A percentile compares a stretch with the other conserved stretches of the same genome.
Conservation (phyloP, 495 filamentous ascomycete species). For the Tuber calosporum region DNA sequence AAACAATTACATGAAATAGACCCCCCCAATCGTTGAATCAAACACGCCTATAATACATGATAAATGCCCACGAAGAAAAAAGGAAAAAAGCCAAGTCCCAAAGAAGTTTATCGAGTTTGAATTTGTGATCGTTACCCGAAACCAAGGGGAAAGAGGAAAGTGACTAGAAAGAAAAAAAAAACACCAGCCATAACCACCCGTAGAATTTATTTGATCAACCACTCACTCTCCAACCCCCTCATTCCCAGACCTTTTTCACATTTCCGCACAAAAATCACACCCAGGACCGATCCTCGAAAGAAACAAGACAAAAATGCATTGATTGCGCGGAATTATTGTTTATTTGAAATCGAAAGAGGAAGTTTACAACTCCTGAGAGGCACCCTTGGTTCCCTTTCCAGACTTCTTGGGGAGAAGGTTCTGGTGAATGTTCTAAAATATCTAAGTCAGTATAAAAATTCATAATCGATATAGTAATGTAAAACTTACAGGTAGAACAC, state of each 20-base stretch:
- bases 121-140: slow-evolving; percentile 37
- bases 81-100: slow-evolving; percentile 35
- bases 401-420: slow-evolving; percentile 42
- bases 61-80: slow-evolving; percentile 26
- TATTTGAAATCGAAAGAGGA: slow-evolving; percentile 31
- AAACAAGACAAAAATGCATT: neutral
- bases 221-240: slow-evolving; percentile 22
- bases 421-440: slow-evolving; percentile 35
- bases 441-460: neutral
- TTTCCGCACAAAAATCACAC: slow-evolving; percentile 2
- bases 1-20: slow-evolving; percentile 37
- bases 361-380: slow-evolving; percentile 41
- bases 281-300: neutral
- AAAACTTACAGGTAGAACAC: slow-evolving; percentile 66
- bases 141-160: slow-evolving; percentile 18
- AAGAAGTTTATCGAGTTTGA: slow-evolving; percentile 37
- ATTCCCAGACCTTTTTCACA: slow-evolving; percentile 2
- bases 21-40: slow-evolving; percentile 34
- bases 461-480: slow-evolving; percentile 39
- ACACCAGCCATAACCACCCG: slow-evolving; percentile 39
- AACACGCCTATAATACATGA: slow-evolving; percentile 39
- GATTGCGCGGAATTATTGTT: neutral
- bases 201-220: slow-evolving; percentile 33
- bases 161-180: slow-evolving; percentile 33
- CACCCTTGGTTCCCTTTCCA: slow-evolving; percentile 40